Evolutionary conservation across 176 grass and related monocot genomes (phyloP), one percentile per base, ranked within the genome.

Genomic region (Oropetium thomaeum): DNA sequence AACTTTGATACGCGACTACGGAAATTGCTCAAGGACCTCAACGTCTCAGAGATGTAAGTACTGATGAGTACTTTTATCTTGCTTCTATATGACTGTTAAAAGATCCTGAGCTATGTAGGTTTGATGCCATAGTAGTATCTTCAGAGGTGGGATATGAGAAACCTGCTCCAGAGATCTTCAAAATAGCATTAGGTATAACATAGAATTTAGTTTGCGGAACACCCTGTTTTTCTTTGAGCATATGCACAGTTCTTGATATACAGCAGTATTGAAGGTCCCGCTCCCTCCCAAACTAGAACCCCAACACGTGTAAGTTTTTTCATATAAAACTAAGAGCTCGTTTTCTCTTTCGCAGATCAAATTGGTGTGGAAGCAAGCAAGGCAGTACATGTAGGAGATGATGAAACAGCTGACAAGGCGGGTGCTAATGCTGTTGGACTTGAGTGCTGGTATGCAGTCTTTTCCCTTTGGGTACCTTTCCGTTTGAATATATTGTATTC

Each of bases 71-170:
- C 41, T 65, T 67, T 0, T 0, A 4, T 68, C 0, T 37, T 48
- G 35, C 53, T 83, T 45, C 19, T 43, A 1, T 11, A 64, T 58
- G 10, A 75, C 79, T 47, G 28, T 20, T 49, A 19, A 20, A 15
- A 5, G 4, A 49, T 49, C 45, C 60, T 87, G 79, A 79, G n/a
- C 49, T 92, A 38, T 86, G 66, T 81, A 98, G 96, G 85, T 98
- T 98, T 86, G 91, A 94, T 82, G 96, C 96, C 67, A 94, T 85
- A 69, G 81, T 90, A n/a, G 88, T 98, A 47, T 98, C 96, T 28
- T 94, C 96, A 17, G 91, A 98, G 58, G 86, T 90, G 33, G 91
- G 96, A 52, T 90, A 81, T n/a, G 96, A 98, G 84, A 98, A 98
- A 67, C 96, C 91, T 69, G 79, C 81, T 80, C 86, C 89, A 37